Conservation (phyloP, 2,329 filamentous ascomycete genomes). For the Fusarium circinatum region DNA sequence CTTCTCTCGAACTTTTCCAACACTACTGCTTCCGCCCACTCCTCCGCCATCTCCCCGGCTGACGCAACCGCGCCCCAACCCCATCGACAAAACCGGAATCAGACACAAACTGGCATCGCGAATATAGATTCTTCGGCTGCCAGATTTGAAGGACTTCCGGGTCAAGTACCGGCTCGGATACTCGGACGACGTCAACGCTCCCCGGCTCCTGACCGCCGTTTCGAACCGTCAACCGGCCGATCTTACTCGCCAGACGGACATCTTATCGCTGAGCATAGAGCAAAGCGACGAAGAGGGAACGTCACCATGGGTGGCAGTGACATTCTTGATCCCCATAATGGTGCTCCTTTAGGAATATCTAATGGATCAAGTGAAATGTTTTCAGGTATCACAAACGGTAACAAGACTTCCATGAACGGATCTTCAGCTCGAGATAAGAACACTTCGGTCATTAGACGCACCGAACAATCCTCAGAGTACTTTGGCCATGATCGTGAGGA, state of each 20-base stretch:
- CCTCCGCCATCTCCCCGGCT: conserved; percentile 21
- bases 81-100: conserved; percentile 39
- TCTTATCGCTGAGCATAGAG: conserved; percentile 35
- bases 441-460: conserved; percentile 10
- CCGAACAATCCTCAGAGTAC: conserved; percentile 59
- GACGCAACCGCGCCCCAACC: conserved; percentile 33
- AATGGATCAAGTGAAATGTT: conserved; percentile 55
- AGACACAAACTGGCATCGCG: conserved; percentile 48
- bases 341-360: conserved; percentile 54
- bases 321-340: conserved; percentile 63
- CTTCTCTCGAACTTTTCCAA: conserved; percentile 60
- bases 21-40: conserved; percentile 57
- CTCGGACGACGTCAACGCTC: conserved; percentile 67
- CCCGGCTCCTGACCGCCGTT: conserved; percentile 48
- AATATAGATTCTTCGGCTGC: conserved; percentile 55
- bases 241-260: conserved; percentile 33
- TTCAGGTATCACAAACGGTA: conserved; percentile 56
- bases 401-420: conserved; percentile 65
- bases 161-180: conserved; percentile 50
- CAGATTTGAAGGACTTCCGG: conserved; percentile 39
- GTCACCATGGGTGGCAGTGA: conserved; percentile 72
- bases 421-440: conserved; percentile 53
- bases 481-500: conserved; percentile 92
- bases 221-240: conserved; percentile 48
- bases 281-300: conserved; percentile 67